Percentiles rank a stretch among this genome's conserved stretches.
Conservation (phyloP, 805 yeast genomes). For the Schwanniomyces occidentalis region DNA sequence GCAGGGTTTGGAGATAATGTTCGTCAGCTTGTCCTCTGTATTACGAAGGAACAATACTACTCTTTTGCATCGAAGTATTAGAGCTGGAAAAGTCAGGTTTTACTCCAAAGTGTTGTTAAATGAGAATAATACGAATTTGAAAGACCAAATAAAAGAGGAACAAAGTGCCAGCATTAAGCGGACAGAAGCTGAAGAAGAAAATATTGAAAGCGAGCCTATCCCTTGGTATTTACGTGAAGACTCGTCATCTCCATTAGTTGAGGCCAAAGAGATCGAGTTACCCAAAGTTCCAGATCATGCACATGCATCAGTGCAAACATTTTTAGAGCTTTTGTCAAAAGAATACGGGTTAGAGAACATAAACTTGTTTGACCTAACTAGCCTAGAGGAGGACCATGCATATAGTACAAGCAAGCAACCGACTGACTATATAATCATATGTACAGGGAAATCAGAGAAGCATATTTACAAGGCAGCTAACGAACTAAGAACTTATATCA, state of each 20-base stretch:
- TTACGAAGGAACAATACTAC: no score
- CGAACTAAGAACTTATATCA: constrained; percentile 58
- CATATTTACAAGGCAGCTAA: constrained; percentile 73
- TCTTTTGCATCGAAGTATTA: no score
- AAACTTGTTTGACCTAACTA: constrained; percentile 61
- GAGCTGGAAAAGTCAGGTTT: no score
- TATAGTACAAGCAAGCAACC: constrained; percentile 26
- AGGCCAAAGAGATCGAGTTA: constrained; percentile 23
- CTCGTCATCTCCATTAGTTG: constrained; percentile 30
- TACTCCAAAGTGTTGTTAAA: no score
- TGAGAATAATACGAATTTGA: no score
- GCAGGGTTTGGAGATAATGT: no score
- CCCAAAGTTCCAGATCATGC: constrained; percentile 62
- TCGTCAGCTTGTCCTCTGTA: no score
- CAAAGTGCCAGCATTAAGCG: not conserved
- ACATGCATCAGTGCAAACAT: constrained; percentile 50
- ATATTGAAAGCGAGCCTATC: constrained; percentile 8
- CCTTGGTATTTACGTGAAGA: constrained; percentile 68
- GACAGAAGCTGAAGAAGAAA: not conserved
- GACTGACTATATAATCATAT: constrained; percentile 49
- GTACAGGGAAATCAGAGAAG: constrained; percentile 73
- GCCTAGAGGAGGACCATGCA: constrained; percentile 31
- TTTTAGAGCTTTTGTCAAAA: constrained; percentile 49
- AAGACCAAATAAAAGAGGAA: not conserved
- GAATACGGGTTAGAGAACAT: constrained; percentile 70